Conservation (phyloP, 805 yeast species). For the Teunomyces cretensis region DNA sequence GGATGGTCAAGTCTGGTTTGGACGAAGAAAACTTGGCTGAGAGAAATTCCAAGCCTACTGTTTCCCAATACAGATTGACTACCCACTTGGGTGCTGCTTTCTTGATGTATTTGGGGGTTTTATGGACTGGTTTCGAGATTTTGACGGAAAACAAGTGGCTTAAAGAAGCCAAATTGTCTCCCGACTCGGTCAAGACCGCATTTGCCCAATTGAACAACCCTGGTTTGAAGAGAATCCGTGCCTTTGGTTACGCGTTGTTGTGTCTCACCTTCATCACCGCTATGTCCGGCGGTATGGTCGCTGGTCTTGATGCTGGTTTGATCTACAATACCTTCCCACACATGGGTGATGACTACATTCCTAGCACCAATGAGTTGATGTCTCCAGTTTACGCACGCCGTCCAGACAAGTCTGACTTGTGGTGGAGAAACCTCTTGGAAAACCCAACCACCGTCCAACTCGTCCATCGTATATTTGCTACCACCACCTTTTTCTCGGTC, state of each 20-base stretch:
- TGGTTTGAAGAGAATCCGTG: constrained; percentile 55
- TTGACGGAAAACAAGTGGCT: constrained; percentile 70
- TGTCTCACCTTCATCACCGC: constrained; percentile 83
- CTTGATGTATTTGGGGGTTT: constrained; percentile 79
- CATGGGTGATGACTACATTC: constrained; percentile 86
- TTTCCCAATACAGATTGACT: constrained; percentile 90
- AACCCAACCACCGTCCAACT: constrained; percentile 96
- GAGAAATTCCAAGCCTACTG: constrained; percentile 93
- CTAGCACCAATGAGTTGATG: constrained; percentile 75
- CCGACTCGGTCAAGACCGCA: constrained; percentile 52
- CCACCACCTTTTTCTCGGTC: constrained; percentile 71
- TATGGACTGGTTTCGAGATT: constrained; percentile 86
- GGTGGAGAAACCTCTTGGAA: constrained; percentile 92
- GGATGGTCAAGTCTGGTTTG: constrained; percentile 98
- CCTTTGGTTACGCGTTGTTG: constrained; percentile 54
- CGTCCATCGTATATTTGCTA: constrained; percentile 83
- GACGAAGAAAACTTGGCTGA: constrained; percentile 75
- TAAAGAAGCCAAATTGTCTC: constrained; percentile 43
- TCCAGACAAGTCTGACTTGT: constrained; percentile 65
- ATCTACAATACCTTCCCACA: constrained; percentile 95
- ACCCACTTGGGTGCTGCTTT: constrained; percentile 95
- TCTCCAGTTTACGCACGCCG: constrained; percentile 69
- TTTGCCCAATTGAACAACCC: constrained; percentile 65
- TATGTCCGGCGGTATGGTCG: constrained; percentile 97
- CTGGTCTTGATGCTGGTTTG: constrained; percentile 96